phyloP scores from a whole-genome alignment of 148 eudicot genomes.

The Simmondsia chinensis region DNA sequence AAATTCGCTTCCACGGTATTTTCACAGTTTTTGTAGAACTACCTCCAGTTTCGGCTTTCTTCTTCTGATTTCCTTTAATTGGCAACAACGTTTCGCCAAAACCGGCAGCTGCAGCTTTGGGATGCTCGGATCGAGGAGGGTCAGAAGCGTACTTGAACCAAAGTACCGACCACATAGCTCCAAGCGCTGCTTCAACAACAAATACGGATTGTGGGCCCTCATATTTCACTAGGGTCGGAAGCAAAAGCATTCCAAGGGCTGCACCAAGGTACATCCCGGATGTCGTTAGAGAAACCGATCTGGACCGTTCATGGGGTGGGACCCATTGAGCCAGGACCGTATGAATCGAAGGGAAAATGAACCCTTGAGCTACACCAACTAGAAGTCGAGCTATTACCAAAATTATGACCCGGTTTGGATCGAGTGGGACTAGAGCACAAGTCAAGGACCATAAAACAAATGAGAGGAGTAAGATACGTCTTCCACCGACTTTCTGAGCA shows the following conservation, averaged over 20 bases:
- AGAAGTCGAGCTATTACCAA: constrained; percentile 77
- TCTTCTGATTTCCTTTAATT: constrained; percentile 39
- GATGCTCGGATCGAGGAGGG: constrained; percentile 76
- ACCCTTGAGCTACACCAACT: constrained; percentile 90
- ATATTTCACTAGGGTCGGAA: constrained; percentile 69
- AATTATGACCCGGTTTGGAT: constrained; percentile 45
- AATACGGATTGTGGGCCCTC: constrained; percentile 73
- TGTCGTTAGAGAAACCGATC: constrained; percentile 87
- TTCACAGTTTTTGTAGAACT: constrained; percentile 22
- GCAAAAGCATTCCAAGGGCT: constrained; percentile 74
- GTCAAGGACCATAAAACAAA: constrained; percentile 77
- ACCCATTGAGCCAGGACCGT: constrained; percentile 84
- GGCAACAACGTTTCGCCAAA: constrained; percentile 76
- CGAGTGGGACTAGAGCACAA: constrained; percentile 72
- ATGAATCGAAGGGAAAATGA: constrained; percentile 82
- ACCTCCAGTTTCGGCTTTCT: constrained; percentile 44
- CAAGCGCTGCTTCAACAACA: constrained; percentile 67
- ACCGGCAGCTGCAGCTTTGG: constrained; percentile 87
- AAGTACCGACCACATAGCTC: constrained; percentile 67
- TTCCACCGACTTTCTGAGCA: constrained; percentile 90
- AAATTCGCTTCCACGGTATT: constrained; percentile 76
- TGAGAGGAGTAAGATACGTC: constrained; percentile 84
- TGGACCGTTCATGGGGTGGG: constrained; percentile 87
- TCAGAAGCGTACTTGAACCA: constrained; percentile 73
- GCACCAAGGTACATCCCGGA: constrained; percentile 97